Evolutionary conservation across 345 rosid genomes (phyloP), one percentile per base, ranked within the genome.

Genomic region (Viola odorata): DNA sequence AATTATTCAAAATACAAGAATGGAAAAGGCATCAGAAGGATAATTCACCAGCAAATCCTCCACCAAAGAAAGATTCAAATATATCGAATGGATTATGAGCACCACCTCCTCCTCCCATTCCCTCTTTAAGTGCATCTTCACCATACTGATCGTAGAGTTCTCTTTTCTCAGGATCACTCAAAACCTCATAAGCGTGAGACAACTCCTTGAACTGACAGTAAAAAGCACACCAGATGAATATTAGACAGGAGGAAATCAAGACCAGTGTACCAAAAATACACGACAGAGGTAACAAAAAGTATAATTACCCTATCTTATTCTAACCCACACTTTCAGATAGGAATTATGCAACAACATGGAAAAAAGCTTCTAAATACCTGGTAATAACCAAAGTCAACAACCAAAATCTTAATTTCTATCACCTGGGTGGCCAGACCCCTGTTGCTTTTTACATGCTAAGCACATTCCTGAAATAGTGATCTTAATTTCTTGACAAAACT

Each of bases 111-210:
- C 84, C 86, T 23, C 88, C 91, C 85, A 82, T 81, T 68, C 91
- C 91, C 62, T 85, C 88, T 57, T 83, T 83, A 39, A 85, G 81
- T 38, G 76, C 91, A 72, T 81, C 88, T 74, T 81, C 86, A 13
- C 86, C 91, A 53, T 81, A 85, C 61, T 83, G 80, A 58, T 83
- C 88, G 69, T 85, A 85, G 50, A 76, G 70, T 50, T 85, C 85
- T 55, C 88, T 74, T 70, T 85, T 83, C 61, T 85, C 85, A 3
- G 88, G 83, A 68, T 83, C 86, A 45, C 82, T 80, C 15, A 85
- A 82, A 67, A 83, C 88, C 50, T 85, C 91, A 78, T 83, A 85
- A 50, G 91, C 91, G 58, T 79, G 86, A 59, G 85, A 75, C 62
- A 85, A 39, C 72, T 81, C 91, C 77, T 85, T 85, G 66, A 85